Evolutionary conservation across 352 stramenopile genomes (phyloP), one percentile per base, ranked within the genome.

Genomic region (Globisporangium orthogonon): DNA sequence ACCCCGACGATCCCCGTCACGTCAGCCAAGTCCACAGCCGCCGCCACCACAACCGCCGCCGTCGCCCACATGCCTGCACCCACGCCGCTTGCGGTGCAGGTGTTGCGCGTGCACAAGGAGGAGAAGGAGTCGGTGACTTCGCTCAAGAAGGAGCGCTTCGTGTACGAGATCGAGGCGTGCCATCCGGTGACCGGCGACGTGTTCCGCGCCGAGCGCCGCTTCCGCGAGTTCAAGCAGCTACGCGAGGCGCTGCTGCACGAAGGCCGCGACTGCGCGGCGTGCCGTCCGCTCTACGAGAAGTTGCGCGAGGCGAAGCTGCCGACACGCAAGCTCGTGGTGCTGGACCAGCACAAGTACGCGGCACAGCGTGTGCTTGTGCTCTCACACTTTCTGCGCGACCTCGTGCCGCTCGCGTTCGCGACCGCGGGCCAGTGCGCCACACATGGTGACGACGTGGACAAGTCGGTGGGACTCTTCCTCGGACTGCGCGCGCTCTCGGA

Each of bases 141-240:
- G 33, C 62, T 86, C 58, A 83, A 82, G 63, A 88, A 81, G 66
- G 74, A 63, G 40, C 76, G 73, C 47, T 89, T 89, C 44, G 76
- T 89, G 62, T 89, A 87, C 67, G 74, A 86, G 60, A 82, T 89
- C 58, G 78, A 89, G 70, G 80, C 78, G 52, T 89, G 76, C 54
- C 71, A 87, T 51, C 72, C 83, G 37, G 52, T 67, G 37, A 84
- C 78, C 7, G 76, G 78, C 44, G 76, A 86, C 31, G 58, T 87
- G 40, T 87, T 70, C 62, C 70, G 61, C 60, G 63, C 63, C 15
- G 65, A 86, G 45, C 74, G 78, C 29, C 68, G 73, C 46, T 89
- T 85, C 61, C 74, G 76, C 28, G 78, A 89, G 61, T 89, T 89
- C 58, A 87, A 86, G 61, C 73, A 75, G 1, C 69, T 89, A 44